Evolutionary conservation across 1,284 basidiomycete genomes (phyloP), one percentile per base, ranked within the genome.

Genomic region (Retiboletus flavoniger): DNA sequence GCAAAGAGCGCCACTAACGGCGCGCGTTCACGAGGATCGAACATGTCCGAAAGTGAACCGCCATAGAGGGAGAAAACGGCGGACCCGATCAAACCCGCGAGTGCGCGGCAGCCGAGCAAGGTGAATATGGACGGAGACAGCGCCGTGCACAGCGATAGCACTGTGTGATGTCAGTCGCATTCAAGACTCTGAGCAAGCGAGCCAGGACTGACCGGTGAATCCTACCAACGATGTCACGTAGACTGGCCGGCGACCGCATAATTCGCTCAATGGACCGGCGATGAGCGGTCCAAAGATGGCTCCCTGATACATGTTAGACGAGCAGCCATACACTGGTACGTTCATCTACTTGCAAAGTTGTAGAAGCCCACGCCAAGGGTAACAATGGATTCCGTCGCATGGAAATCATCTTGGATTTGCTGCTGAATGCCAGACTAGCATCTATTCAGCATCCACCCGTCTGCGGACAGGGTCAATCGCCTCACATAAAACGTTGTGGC

Each of bases 311-410:
- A n/a, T 24, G 42, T 64, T 19, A 59, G 50, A 45, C 4, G 1
- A 21, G 32, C 4, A 24, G 50, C 9, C 10, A 47, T 24, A 26
- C 16, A 39, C 4, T 19, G 4, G 31, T 32, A 4, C 8, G 4
- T 26, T 2, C 7, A 21, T 47, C 7, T 29, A 58, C 55, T 58
- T 49, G 47, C 65, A 53, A 67, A 61, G 50, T 69, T 67, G 35
- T 56, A 69, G 21, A 67, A 55, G 38, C 67, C 58, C 2, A 69
- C 60, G 3, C 67, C 67, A 7, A 69, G 66, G 7, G 66, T 66
- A 28, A 47, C 67, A 10, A 68, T 50, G n/a, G 51, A 63, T 16
- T 53, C 42, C 1, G 65, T 49, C 2, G 57, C 48, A 1, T 29
- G 48, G 24, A 69, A 69, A 4, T 69, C 47, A 10, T 64, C 31